Evolutionary conservation across 176 grass and related monocot species (phyloP).

Genomic region (Oryza coarctata): DNA sequence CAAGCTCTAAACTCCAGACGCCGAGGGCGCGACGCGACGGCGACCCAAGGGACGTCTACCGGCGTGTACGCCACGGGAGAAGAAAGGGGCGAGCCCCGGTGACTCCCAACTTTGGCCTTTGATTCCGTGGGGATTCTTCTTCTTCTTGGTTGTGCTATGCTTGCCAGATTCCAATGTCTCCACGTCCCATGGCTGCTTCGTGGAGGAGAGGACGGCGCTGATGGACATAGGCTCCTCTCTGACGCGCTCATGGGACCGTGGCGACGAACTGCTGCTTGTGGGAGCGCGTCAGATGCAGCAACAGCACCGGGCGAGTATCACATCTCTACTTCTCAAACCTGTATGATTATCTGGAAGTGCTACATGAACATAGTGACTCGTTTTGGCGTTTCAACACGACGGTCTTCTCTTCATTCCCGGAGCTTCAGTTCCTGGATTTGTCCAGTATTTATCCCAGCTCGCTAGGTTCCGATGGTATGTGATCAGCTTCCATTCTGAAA

Average conservation of each 20-base stretch:
- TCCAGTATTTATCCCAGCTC: background rate
- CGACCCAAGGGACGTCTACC: too few species aligned
- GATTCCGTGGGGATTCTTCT: too few species aligned
- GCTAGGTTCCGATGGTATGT: background rate
- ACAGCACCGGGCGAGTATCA: background rate
- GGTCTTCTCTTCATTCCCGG: background rate
- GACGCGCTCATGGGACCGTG: background rate
- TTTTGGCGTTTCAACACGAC: background rate
- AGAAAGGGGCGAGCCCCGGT: too few species aligned
- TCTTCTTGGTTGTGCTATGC: background rate
- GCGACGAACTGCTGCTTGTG: constrained; percentile 3
- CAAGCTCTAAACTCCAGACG: too few species aligned
- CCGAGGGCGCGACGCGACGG: too few species aligned
- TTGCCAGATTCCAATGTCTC: background rate
- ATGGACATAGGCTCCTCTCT: constrained; percentile 13
- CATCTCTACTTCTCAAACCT: background rate
- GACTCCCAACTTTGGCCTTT: too few species aligned
- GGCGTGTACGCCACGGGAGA: too few species aligned
- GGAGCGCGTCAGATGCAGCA: constrained; percentile 11
- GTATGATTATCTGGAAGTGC: too few species aligned
- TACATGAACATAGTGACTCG: too few species aligned
- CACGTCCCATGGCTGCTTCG: background rate
- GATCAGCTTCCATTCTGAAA: background rate
- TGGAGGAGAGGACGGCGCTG: constrained; percentile 15
- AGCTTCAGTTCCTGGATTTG: constrained; percentile 8